Percentiles rank a stretch among this genome's conserved stretches.
Evolutionary conservation across 257 asterid species (phyloP).

Genomic region (Avicennia marina): DNA sequence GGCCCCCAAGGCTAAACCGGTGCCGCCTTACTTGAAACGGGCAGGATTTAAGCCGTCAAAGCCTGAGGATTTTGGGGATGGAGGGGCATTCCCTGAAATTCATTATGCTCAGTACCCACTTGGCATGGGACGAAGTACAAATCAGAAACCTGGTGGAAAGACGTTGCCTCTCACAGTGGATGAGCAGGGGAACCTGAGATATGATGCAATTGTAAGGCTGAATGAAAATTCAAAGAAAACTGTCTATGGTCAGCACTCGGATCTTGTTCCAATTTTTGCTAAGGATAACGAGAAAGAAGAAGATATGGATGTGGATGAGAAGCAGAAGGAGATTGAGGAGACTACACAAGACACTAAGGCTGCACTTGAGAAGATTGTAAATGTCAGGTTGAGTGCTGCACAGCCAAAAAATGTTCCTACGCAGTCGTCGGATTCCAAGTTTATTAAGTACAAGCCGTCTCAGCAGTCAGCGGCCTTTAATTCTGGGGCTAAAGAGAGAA

Average conservation of each 20-base stretch:
- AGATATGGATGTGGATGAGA: constrained; percentile 74
- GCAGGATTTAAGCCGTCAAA: constrained; percentile 82
- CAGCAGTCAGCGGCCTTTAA: constrained; percentile 92
- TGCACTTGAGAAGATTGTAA: constrained; percentile 89
- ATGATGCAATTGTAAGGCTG: constrained; percentile 81
- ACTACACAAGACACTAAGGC: constrained; percentile 77
- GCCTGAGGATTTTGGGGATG: constrained; percentile 86
- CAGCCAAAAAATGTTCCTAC: constrained; percentile 88
- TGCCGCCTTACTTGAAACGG: constrained; percentile 71
- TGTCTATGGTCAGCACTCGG: constrained; percentile 74
- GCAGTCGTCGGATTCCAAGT: constrained; percentile 69
- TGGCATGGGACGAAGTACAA: constrained; percentile 66
- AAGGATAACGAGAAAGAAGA: constrained; percentile 53
- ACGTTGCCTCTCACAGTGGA: constrained; percentile 84
- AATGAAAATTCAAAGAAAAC: constrained; percentile 83
- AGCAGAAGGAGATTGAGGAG: constrained; percentile 74
- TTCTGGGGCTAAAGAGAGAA: constrained; percentile 92
- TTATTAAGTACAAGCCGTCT: constrained; percentile 91
- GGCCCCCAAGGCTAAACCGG: constrained; percentile 47
- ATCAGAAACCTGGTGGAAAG: constrained; percentile 49
- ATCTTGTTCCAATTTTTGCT: constrained; percentile 69
- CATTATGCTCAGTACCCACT: constrained; percentile 85
- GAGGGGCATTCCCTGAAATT: constrained; percentile 91
- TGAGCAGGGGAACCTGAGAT: constrained; percentile 76
- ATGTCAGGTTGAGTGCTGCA: constrained; percentile 88